phyloP scores from a whole-genome alignment of 2,329 filamentous ascomycete genomes.

The Fusarium robinianum region DNA sequence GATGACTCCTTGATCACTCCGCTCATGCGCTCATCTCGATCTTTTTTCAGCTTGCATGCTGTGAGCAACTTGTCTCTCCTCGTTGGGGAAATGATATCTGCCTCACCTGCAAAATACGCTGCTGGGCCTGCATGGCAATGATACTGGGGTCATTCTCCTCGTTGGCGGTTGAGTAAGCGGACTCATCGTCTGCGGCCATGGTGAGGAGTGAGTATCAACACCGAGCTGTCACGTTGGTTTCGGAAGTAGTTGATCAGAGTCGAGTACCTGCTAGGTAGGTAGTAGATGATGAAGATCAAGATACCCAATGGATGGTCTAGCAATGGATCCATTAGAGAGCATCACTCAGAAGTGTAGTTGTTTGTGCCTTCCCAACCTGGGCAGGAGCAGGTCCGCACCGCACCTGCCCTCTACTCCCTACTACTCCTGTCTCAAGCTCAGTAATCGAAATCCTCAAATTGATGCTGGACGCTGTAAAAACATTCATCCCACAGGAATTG shows the following conservation, averaged over 20 bases:
- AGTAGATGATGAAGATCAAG: not conserved
- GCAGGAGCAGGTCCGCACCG: too few relatives aligned
- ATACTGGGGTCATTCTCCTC: constrained; percentile 31
- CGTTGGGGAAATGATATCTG: not conserved
- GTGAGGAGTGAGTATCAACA: too few relatives aligned
- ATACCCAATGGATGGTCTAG: not conserved
- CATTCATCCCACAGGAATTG: not conserved
- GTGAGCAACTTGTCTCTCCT: constrained; percentile 1
- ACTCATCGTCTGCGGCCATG: constrained; percentile 25
- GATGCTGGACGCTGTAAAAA: too few relatives aligned
- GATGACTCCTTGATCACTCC: constrained; percentile 31
- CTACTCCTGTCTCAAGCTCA: too few relatives aligned
- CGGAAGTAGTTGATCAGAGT: too few relatives aligned
- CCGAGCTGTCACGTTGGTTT: too few relatives aligned
- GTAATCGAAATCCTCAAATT: too few relatives aligned
- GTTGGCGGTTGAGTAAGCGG: constrained; percentile 18
- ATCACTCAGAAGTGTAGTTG: too few relatives aligned
- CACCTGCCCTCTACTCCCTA: too few relatives aligned
- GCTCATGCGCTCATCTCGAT: constrained; percentile 37
- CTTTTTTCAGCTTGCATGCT: constrained; percentile 38
- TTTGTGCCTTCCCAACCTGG: too few relatives aligned
- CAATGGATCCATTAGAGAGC: too few relatives aligned
- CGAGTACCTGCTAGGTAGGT: too few relatives aligned
- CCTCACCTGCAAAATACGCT: constrained; percentile 36
- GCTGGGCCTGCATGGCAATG: constrained; percentile 34